Conservation (phyloP, 2,329 filamentous ascomycete genomes). For the Clonostachys sp. region DNA sequence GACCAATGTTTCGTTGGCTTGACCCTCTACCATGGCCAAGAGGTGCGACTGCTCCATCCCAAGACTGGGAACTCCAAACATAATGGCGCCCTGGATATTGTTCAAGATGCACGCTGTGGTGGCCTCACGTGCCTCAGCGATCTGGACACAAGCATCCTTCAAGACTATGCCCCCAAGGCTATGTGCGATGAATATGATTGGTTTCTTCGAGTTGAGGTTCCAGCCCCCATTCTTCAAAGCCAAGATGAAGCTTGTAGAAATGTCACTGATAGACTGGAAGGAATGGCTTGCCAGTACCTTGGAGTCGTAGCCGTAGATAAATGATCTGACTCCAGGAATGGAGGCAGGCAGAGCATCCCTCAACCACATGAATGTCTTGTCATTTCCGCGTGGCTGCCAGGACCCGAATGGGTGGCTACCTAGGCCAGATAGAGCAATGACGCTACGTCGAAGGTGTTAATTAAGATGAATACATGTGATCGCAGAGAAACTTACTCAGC, state of each 20-base stretch:
- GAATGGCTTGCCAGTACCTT: not conserved
- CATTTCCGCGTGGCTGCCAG: not conserved
- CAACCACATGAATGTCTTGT: not conserved
- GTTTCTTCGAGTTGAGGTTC: not conserved
- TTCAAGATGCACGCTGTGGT: not conserved
- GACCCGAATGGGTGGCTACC: not conserved
- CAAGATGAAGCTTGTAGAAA: not conserved
- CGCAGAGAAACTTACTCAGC: not conserved
- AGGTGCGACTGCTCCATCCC: not conserved
- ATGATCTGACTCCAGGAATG: not conserved
- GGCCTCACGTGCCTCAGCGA: not conserved
- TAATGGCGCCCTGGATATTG: not conserved
- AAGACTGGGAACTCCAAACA: not conserved
- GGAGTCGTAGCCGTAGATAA: not conserved
- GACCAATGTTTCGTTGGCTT: not conserved
- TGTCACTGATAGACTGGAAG: not conserved
- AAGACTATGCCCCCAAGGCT: conserved; percentile 1
- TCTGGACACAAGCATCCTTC: not conserved
- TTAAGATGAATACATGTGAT: not conserved
- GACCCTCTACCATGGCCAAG: not conserved
- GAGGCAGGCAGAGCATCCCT: not conserved
- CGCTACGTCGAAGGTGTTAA: not conserved
- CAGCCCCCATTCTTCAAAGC: not conserved
- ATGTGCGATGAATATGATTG: not conserved
- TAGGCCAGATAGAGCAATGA: not conserved